Evolutionary conservation across 345 rosid genomes (phyloP).

Genomic region (Arabidopsis thaliana): TAIR10.1 NC_003076.8:10324001-10324500

Average conservation of each 20-base stretch:
- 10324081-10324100: too few species aligned
- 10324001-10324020: neutral
- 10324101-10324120: constrained; percentile 23
- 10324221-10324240: constrained; percentile 96
- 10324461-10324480: constrained; percentile 80
- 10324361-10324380: constrained; percentile 19
- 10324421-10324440: constrained; percentile 60
- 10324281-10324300: constrained; percentile 96
- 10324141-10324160: constrained; percentile 97
- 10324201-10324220: constrained; percentile 95
- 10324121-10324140: constrained; percentile 89
- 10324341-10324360: constrained; percentile 20
- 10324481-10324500: constrained; percentile 98
- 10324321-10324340: constrained; percentile 13
- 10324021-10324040: constrained; percentile 12
- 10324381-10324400: neutral
- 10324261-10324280: constrained; percentile 97
- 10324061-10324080: too few species aligned
- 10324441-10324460: constrained; percentile 86
- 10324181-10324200: constrained; percentile 97
- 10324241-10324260: constrained; percentile 98
- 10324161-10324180: constrained; percentile 93
- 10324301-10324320: constrained; percentile 86
- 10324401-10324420: constrained; percentile 1
- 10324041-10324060: too few species aligned